Conservation (phyloP, 169 alveolate species). For the Cryptosporidium tyzzeri region DNA sequence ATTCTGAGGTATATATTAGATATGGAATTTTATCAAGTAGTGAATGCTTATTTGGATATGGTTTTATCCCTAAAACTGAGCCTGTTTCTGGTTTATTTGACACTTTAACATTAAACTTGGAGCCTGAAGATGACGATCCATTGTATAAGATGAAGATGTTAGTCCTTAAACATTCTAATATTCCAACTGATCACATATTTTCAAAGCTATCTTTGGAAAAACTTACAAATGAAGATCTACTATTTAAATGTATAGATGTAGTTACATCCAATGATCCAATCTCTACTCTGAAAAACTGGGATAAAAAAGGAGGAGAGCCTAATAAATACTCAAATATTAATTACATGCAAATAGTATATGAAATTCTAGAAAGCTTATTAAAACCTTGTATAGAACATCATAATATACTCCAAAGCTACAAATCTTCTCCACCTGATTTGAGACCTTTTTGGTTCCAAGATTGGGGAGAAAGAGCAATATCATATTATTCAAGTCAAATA, state of each 20-base stretch:
- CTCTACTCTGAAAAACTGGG: conserved; percentile 54
- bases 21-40: conserved; percentile 51
- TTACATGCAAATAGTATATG: conserved; percentile 8
- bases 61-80: conserved; percentile 46
- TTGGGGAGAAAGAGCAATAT: conserved; percentile 65
- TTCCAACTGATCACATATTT: conserved; percentile 71
- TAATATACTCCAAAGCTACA: conserved; percentile 5
- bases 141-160: conserved; percentile 63
- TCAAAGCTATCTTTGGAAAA: conserved; percentile 27
- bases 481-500: conserved; percentile 55
- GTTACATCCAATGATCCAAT: conserved; percentile 69
- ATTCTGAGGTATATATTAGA: conserved; percentile 36
- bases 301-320: not conserved
- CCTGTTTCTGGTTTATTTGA: conserved; percentile 53
- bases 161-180: conserved; percentile 41
- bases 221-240: conserved; percentile 49
- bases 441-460: conserved; percentile 67
- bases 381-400: conserved; percentile 34
- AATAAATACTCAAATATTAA: not conserved
- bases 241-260: conserved; percentile 43
- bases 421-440: conserved; percentile 12
- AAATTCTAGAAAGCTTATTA: conserved; percentile 37
- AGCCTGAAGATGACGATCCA: conserved; percentile 72
- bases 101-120: conserved; percentile 55
- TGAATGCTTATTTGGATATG: conserved; percentile 61